Evolutionary conservation across 495 filamentous ascomycete genomes (phyloP), one percentile per base, ranked within the genome.

Genomic region (Sporormia fimetaria): DNA sequence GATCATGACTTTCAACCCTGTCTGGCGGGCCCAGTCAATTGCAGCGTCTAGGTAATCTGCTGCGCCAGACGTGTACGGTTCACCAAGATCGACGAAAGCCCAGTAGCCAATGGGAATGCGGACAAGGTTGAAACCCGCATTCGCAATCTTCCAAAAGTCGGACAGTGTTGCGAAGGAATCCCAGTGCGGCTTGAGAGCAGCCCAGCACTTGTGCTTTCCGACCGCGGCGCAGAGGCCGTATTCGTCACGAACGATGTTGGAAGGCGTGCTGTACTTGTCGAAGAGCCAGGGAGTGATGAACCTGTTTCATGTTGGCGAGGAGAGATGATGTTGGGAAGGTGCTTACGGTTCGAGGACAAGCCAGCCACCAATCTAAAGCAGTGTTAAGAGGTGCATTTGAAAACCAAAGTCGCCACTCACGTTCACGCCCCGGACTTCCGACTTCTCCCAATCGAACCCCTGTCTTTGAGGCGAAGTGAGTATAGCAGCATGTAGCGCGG

Each of bases 181-280:
- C 63, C 63, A 65, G 40, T 65, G 63, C 4, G 81, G 74, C 54
- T 99, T 92, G 7, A 96, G 67, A 0, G 67, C 78, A 6, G 65
- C 59, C 5, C 68, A 68, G 15, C 79, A 74, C 8, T 68, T 68
- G 1, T 52, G 52, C 9, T 71, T 61, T 0, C 85, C 90, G 3
- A 96, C 70, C 46, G 79, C 59, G 45, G 36, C 46, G 50, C 34
- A 66, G 44, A 66, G 54, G 0, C 63, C 64, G 41, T 55, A 65
- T 47, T 65, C 63, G 40, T 66, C 63, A 20, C 57, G 40, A 39
- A 64, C 12, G 51, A 63, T 64, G 35, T 64, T 59, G 3, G 57
- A 58, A 2, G 63, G 63, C 3, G 63, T 66, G 46, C 64, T 66
- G 55, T 59, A 66, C 8, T 59, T 63, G 27, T n/a, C 10, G 22